A percentile compares a stretch with the other conserved stretches of the same genome.
Evolutionary conservation across 441 rosid species (phyloP).

Genomic region (Isatis lusitanica): DNA sequence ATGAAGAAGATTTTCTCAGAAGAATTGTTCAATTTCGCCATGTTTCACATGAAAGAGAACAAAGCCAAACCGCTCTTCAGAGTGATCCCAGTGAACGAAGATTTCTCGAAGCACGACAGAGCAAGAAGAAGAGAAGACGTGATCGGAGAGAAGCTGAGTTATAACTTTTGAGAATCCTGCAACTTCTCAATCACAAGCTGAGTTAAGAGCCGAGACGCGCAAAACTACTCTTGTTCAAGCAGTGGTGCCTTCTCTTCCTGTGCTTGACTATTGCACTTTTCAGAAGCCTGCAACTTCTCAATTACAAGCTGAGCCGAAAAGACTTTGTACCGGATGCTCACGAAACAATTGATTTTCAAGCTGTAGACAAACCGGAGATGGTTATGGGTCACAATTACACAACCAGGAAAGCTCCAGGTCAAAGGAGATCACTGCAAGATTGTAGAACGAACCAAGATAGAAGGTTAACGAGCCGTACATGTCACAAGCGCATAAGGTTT

Average conservation of each 20-base stretch:
- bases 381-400: conserved; percentile 6
- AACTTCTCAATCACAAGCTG: conserved; percentile 32
- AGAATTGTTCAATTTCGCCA: too few relatives aligned
- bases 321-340: too few relatives aligned
- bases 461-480: conserved; percentile 5
- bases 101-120: too few relatives aligned
- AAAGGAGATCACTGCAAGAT: conserved; percentile 29
- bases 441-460: conserved; percentile 24
- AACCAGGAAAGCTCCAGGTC: conserved; percentile 22
- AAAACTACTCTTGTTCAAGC: conserved; percentile 2
- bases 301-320: conserved; percentile 24
- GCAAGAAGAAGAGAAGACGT: too few relatives aligned
- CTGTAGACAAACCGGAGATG: conserved; percentile 32
- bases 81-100: too few relatives aligned
- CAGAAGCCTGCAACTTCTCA: conserved; percentile 44
- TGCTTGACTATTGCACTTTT: conserved; percentile 31
- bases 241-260: conserved; percentile 35
- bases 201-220: not conserved
- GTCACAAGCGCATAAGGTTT: conserved; percentile 38
- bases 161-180: conserved; percentile 35
- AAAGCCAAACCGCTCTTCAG: too few relatives aligned
- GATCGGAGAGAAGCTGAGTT: too few relatives aligned
- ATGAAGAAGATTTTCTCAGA: too few relatives aligned
- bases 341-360: not conserved
- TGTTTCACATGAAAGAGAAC: too few relatives aligned